phyloP scores from a whole-genome alignment of 257 asterid genomes.

The Fraxinus americana region DNA sequence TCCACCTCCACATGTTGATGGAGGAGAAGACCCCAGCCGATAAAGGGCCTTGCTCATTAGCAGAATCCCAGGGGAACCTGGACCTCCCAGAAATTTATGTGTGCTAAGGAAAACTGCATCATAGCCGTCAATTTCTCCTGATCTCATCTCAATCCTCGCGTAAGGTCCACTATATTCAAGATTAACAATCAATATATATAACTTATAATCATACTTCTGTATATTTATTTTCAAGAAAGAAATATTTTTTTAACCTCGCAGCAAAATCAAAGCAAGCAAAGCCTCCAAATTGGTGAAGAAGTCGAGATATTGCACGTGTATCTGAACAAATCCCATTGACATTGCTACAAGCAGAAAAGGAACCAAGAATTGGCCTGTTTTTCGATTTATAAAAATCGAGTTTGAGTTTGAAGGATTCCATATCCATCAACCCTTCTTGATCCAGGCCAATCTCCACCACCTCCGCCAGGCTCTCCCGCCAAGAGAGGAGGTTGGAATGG shows the following conservation, averaged over 20 bases:
- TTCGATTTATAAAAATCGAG: constrained; percentile 34
- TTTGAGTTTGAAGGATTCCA: constrained; percentile 44
- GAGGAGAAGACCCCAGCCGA: constrained; percentile 51
- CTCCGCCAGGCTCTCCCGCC: constrained; percentile 78
- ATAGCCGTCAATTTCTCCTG: constrained; percentile 55
- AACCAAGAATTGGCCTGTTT: constrained; percentile 58
- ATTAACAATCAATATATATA: background rate
- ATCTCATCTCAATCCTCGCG: constrained; percentile 57
- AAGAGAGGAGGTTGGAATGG: constrained; percentile 73
- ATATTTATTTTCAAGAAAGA: background rate
- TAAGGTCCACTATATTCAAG: constrained; percentile 55
- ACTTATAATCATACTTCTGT: too few species aligned
- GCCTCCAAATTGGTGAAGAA: constrained; percentile 62
- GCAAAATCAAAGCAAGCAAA: constrained; percentile 74
- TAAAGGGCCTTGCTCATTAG: constrained; percentile 56
- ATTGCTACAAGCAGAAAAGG: constrained; percentile 83
- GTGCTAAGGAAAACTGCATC: constrained; percentile 61
- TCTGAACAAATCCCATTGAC: constrained; percentile 64
- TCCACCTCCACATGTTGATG: constrained; percentile 81
- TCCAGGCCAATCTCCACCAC: constrained; percentile 73
- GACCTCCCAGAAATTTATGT: constrained; percentile 81
- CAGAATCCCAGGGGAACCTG: constrained; percentile 71
- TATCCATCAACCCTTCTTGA: constrained; percentile 46
- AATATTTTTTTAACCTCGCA: constrained; percentile 44
- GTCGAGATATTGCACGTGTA: constrained; percentile 48